Evolutionary conservation across 495 filamentous ascomycete genomes (phyloP).

Genomic region (Haplographium delicatum): DNA sequence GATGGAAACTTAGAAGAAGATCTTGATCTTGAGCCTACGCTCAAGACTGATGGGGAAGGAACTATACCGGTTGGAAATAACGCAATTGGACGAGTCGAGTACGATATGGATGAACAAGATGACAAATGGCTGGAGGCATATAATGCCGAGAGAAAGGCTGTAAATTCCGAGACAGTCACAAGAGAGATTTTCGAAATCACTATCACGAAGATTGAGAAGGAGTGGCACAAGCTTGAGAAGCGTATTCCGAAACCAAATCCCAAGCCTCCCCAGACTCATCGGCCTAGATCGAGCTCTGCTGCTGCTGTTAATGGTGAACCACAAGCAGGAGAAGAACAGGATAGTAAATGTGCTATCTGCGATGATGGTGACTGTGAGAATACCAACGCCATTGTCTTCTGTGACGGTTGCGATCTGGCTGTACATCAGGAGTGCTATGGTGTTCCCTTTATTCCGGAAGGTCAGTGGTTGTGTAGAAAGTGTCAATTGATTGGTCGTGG

Average conservation of each 20-base stretch:
- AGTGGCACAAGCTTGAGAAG: conserved; percentile 95
- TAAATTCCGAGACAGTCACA: conserved; percentile 74
- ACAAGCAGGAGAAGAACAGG: conserved; percentile 85
- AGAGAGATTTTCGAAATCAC: conserved; percentile 94
- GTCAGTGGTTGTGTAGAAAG: conserved; percentile 96
- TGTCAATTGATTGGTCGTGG: conserved; percentile 92
- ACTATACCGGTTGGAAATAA: conserved; percentile 38
- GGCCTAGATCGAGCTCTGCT: conserved; percentile 85
- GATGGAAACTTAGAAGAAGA: conserved; percentile 82
- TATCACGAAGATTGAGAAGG: conserved; percentile 98
- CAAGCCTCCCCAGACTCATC: conserved; percentile 87
- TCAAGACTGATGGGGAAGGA: conserved; percentile 56
- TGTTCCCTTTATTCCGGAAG: conserved; percentile 96
- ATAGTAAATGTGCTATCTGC: conserved; percentile 95
- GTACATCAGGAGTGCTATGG: conserved; percentile 99
- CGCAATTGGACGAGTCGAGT: conserved; percentile 77
- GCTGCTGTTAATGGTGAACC: conserved; percentile 89
- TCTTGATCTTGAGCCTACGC: conserved; percentile 55
- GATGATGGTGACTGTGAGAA: conserved; percentile 99
- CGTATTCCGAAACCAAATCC: conserved; percentile 93
- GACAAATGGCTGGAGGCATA: conserved; percentile 88
- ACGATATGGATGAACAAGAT: conserved; percentile 99
- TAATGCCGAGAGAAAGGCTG: conserved; percentile 67
- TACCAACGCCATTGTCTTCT: conserved; percentile 99
- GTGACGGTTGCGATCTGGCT: conserved; percentile 94